Conservation (phyloP, 208 protist genomes). For the Crithidia bombi region DNA sequence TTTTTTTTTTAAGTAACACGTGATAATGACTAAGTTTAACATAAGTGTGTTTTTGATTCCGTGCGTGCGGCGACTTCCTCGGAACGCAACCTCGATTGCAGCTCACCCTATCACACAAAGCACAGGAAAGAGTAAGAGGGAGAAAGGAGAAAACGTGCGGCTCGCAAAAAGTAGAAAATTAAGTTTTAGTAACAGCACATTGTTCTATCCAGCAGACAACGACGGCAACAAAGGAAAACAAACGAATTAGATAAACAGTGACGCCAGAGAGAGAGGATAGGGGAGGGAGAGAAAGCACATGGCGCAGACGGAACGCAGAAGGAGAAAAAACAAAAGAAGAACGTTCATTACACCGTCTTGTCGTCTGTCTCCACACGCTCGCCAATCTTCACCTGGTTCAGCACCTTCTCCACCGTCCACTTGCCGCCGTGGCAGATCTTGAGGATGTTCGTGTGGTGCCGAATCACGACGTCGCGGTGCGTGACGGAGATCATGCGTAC, state of each 20-base stretch:
- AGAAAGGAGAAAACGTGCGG: background rate
- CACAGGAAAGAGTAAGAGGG: background rate
- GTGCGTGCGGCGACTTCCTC: background rate
- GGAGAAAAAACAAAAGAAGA: background rate
- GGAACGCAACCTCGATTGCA: background rate
- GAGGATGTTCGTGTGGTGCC: slow-evolving; percentile 79
- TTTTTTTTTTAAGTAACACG: no score
- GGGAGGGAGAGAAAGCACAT: background rate
- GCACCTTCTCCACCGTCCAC: slow-evolving; percentile 63
- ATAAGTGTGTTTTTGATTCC: background rate
- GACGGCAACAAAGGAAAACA: no score
- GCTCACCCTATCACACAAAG: background rate
- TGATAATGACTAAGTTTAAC: slow-evolving; percentile 26
- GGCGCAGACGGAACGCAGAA: background rate
- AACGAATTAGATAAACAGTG: no score
- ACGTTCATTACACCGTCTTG: slow-evolving; percentile 29
- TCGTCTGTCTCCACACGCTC: slow-evolving; percentile 38
- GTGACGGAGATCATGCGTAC: slow-evolving; percentile 86
- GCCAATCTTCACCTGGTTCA: slow-evolving; percentile 45
- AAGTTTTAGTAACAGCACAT: slow-evolving; percentile 5
- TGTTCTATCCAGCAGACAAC: no score
- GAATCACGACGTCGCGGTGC: slow-evolving; percentile 81
- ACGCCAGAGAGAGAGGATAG: background rate
- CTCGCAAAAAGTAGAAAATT: background rate
- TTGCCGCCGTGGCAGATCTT: slow-evolving; percentile 48